Conservation (phyloP, 306 rosid species). For the Prinsepia uniflora region DNA sequence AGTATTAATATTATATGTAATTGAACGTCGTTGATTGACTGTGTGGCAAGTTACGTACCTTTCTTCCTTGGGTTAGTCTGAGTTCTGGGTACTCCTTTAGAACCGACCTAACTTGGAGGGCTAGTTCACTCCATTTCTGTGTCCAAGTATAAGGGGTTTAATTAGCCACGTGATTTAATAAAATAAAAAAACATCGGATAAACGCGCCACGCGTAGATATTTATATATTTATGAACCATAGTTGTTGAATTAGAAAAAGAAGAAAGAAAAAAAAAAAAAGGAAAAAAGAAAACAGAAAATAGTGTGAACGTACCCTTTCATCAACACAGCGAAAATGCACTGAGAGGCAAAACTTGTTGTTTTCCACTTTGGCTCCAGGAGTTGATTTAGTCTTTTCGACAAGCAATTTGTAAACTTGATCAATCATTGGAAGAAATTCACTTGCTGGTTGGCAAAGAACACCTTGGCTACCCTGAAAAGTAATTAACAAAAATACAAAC, state of each 20-base stretch:
- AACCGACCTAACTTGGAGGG: slow-evolving; percentile 72
- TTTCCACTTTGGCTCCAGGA: slow-evolving; percentile 77
- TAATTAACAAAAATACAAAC: not conserved
- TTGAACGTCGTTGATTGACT: slow-evolving; percentile 9
- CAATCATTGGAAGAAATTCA: slow-evolving; percentile 88
- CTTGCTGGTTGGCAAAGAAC: slow-evolving; percentile 83
- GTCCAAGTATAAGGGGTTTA: not conserved
- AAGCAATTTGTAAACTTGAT: slow-evolving; percentile 57
- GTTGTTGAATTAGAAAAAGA: not conserved
- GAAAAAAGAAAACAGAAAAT: too few relatives aligned
- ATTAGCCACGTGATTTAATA: not conserved
- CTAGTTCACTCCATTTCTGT: slow-evolving; percentile 85
- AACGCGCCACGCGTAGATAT: not conserved
- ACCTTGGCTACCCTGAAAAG: slow-evolving; percentile 47
- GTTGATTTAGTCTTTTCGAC: slow-evolving; percentile 68
- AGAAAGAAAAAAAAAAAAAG: too few relatives aligned
- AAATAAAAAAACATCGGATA: too few relatives aligned
- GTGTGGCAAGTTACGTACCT: slow-evolving; percentile 64
- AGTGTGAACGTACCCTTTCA: slow-evolving; percentile 68
- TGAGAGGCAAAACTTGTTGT: slow-evolving; percentile 78
- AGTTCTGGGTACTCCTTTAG: slow-evolving; percentile 78
- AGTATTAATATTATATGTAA: not conserved
- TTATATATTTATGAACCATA: not conserved
- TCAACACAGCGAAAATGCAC: slow-evolving; percentile 95
- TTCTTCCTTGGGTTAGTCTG: slow-evolving; percentile 81